Evolutionary conservation across 345 rosid genomes (phyloP).

Genomic region (Chamaenerion angustifolium): DNA sequence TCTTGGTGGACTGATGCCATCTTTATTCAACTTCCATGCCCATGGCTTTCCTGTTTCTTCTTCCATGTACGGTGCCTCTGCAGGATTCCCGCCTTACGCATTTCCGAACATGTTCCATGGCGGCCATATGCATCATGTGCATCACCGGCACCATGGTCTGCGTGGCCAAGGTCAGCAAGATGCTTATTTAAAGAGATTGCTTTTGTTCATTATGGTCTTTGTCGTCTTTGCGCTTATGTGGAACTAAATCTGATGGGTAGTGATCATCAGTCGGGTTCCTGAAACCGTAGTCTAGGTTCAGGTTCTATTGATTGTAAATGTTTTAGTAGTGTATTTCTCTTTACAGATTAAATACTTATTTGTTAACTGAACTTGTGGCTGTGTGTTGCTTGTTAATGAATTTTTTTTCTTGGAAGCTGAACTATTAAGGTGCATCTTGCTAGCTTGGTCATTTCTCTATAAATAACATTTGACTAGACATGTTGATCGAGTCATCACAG

Average conservation of each 20-base stretch:
- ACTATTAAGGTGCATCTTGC: no score
- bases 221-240: slow-evolving; percentile 52
- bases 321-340: no score
- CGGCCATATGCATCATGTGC: slow-evolving; percentile 22
- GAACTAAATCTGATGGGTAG: slow-evolving; percentile 19
- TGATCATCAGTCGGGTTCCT: slow-evolving; percentile 1
- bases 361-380: no score
- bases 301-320: no score
- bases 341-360: no score
- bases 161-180: slow-evolving; percentile 79
- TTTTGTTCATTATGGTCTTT: slow-evolving; percentile 32
- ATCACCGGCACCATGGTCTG: slow-evolving; percentile 32
- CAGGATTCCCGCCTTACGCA: slow-evolving; percentile 55
- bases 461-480: no score
- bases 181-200: slow-evolving; percentile 47
- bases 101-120: slow-evolving; percentile 56
- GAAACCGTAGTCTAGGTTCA: background rate
- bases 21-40: slow-evolving; percentile 65
- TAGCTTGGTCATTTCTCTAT: no score
- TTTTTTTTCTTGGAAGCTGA: no score
- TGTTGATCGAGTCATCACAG: no score
- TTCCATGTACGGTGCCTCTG: slow-evolving; percentile 57
- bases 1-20: slow-evolving; percentile 82
- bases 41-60: slow-evolving; percentile 70
- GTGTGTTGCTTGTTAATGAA: no score